Evolutionary conservation across 176 grass and related monocot species (phyloP).

Genomic region (Metroxylon sagu): DNA sequence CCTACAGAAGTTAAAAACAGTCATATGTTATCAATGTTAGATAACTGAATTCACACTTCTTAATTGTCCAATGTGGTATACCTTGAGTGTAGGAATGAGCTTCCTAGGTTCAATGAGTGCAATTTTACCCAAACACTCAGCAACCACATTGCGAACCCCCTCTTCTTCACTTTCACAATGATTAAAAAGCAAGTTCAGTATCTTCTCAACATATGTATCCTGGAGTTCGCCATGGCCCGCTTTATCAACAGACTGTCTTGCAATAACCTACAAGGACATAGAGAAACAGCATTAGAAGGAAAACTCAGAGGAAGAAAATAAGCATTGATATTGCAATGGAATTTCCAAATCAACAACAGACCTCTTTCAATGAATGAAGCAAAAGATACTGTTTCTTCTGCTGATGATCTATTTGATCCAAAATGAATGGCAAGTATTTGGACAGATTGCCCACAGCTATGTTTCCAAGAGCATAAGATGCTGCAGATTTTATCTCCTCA

Average conservation of each 20-base stretch:
- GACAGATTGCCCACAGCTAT: conserved; percentile 90
- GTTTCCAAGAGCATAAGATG: conserved; percentile 88
- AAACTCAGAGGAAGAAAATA: conserved; percentile 1
- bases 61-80: neutral
- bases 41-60: neutral
- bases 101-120: conserved; percentile 76
- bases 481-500: conserved; percentile 92
- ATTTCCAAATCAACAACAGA: conserved; percentile 17
- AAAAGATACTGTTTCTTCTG: conserved; percentile 89
- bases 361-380: conserved; percentile 96
- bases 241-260: conserved; percentile 63
- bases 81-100: conserved; percentile 72
- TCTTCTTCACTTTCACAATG: conserved; percentile 96
- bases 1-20: conserved; percentile 27
- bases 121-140: conserved; percentile 92
- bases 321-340: neutral
- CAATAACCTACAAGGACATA: conserved; percentile 48
- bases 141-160: conserved; percentile 89
- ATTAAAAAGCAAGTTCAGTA: conserved; percentile 83
- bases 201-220: conserved; percentile 79
- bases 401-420: conserved; percentile 93
- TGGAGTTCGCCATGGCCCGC: conserved; percentile 61
- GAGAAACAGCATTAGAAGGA: conserved; percentile 7
- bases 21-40: neutral
- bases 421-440: conserved; percentile 87